phyloP scores from a whole-genome alignment of 2,329 filamentous ascomycete species.

The Penicillium capsulatum region DNA sequence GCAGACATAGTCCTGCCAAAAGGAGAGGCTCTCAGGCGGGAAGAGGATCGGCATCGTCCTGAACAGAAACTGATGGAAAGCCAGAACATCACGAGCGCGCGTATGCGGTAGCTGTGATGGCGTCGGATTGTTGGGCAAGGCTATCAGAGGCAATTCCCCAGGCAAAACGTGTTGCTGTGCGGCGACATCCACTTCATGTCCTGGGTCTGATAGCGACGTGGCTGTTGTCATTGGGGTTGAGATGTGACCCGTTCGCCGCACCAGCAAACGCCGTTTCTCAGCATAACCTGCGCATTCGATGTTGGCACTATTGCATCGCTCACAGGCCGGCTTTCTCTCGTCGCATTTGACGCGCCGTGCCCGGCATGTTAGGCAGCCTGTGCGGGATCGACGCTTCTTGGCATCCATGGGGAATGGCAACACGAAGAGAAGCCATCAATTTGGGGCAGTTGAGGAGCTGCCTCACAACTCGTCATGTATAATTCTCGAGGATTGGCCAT shows the following conservation, averaged over 20 bases:
- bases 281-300: constrained; percentile 21
- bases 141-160: constrained; percentile 15
- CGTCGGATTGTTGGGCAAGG: constrained; percentile 15
- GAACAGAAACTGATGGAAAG: constrained; percentile 20
- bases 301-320: constrained; percentile 14
- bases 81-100: constrained; percentile 19
- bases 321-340: constrained; percentile 10
- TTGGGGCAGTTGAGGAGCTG: too few species aligned
- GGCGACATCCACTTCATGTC: not conserved
- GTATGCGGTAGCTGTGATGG: constrained; percentile 17
- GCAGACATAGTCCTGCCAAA: constrained; percentile 20
- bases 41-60: constrained; percentile 17
- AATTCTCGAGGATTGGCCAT: too few species aligned
- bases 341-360: constrained; percentile 13
- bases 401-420: not conserved
- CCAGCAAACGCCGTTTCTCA: constrained; percentile 15
- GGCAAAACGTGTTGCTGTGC: not conserved
- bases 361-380: constrained; percentile 15
- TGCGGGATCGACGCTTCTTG: constrained; percentile 5
- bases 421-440: too few species aligned
- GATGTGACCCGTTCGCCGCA: not conserved
- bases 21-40: constrained; percentile 9
- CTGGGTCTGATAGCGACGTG: not conserved
- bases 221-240: constrained; percentile 1
- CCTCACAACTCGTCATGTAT: too few species aligned